These are phyloP conservation scores for Malus hybrid DNA, from an alignment of 331 rosid species.

Conservation along the genomic window DNA sequence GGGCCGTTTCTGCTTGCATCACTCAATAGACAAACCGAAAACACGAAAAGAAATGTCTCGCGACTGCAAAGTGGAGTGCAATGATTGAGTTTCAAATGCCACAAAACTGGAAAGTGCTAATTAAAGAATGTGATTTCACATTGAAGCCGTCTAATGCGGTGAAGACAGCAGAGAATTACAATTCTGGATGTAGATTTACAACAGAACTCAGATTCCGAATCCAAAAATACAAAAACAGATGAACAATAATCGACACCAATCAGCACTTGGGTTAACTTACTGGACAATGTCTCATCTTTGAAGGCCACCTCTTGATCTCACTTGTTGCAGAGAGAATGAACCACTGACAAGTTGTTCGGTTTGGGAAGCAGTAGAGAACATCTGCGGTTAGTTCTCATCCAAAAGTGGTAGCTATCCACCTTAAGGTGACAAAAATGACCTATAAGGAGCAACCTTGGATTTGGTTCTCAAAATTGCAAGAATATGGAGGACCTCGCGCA, in stretches of 20 bases:
- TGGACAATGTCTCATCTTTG: neutral
- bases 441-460: neutral
- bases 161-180: neutral
- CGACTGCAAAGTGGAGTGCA: neutral
- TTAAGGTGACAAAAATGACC: neutral
- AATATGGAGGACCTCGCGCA: neutral
- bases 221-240: neutral
- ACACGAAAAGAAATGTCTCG: neutral
- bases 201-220: neutral
- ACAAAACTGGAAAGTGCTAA: neutral
- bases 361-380: neutral
- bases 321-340: neutral
- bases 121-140: neutral
- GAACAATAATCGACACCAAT: neutral
- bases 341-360: neutral
- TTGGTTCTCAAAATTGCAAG: constrained; percentile 2
- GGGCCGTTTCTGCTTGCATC: neutral
- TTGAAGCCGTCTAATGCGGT: neutral
- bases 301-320: neutral
- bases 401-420: neutral
- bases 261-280: neutral
- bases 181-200: neutral
- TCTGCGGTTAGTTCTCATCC: neutral
- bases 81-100: neutral
- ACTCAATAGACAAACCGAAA: neutral